A percentile compares a stretch with the other conserved stretches of the same genome.
Conservation (phyloP, 345 rosid species). For the Salix purpurea region DNA sequence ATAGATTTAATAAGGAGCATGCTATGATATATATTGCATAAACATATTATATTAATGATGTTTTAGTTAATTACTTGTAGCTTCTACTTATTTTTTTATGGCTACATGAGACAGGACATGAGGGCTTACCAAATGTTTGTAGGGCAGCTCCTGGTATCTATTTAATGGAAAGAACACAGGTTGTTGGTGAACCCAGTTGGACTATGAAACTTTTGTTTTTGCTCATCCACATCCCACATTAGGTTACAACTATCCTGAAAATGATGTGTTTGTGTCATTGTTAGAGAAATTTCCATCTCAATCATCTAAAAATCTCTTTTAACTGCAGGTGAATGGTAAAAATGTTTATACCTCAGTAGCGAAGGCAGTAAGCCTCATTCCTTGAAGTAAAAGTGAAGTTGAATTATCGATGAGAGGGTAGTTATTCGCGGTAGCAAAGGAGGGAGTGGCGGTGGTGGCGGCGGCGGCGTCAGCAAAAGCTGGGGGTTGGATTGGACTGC, state of each 20-base stretch:
- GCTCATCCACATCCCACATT: conserved; percentile 53
- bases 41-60: too few relatives aligned
- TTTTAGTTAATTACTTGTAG: not conserved
- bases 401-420: conserved; percentile 27
- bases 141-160: conserved; percentile 33
- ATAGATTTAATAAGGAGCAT: not conserved
- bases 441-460: conserved; percentile 1
- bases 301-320: not conserved
- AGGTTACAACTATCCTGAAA: conserved; percentile 39
- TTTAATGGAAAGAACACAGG: conserved; percentile 52
- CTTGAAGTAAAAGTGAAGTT: conserved; percentile 30
- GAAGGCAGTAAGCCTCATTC: conserved; percentile 19
- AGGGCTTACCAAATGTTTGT: conserved; percentile 36
- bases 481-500: conserved; percentile 29
- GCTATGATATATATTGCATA: too few relatives aligned
- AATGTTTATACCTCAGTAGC: conserved; percentile 18
- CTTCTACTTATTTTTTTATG: conserved; percentile 1
- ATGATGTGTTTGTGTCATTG: conserved; percentile 25
- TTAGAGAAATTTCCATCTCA: not conserved
- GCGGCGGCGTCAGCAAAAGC: conserved; percentile 39
- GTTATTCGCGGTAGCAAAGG: conserved; percentile 22
- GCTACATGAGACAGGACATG: conserved; percentile 26
- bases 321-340: not conserved
- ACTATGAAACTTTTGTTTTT: conserved; percentile 42
- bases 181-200: conserved; percentile 45